Percentiles rank a stretch among this genome's conserved stretches.
Conservation (phyloP, 257 asterid genomes). For the Ballota nigra region DNA sequence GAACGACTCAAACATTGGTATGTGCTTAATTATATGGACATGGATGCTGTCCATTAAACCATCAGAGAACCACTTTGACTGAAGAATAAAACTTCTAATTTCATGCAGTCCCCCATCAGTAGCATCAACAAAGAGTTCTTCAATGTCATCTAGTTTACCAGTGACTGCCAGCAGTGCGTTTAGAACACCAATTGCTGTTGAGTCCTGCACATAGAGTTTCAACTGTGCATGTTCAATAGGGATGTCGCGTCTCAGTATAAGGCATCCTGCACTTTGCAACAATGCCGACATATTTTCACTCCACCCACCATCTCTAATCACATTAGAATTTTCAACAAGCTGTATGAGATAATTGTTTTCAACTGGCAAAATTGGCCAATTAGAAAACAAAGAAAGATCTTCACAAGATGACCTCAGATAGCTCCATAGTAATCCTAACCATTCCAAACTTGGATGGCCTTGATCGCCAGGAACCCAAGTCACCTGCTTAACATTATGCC, state of each 20-base stretch:
- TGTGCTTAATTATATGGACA: constrained; percentile 57
- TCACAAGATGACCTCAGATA: constrained; percentile 75
- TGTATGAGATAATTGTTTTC: constrained; percentile 62
- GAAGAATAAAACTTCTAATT: constrained; percentile 86
- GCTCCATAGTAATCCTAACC: constrained; percentile 81
- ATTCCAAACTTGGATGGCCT: constrained; percentile 77
- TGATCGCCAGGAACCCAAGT: constrained; percentile 69
- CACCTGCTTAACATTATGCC: constrained; percentile 77
- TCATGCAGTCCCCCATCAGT: constrained; percentile 83
- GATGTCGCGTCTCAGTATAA: constrained; percentile 69
- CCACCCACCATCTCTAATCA: constrained; percentile 92
- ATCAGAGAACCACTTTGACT: constrained; percentile 87
- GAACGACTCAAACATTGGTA: constrained; percentile 95
- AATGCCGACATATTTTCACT: constrained; percentile 82
- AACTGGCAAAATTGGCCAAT: constrained; percentile 97
- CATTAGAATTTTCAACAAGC: constrained; percentile 81
- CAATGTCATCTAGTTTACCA: constrained; percentile 53
- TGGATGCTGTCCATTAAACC: constrained; percentile 51
- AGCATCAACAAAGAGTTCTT: constrained; percentile 62
- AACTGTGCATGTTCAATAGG: constrained; percentile 69
- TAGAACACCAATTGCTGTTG: constrained; percentile 78
- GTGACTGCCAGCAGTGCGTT: constrained; percentile 66
- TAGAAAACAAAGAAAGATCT: constrained; percentile 77
- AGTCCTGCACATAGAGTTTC: constrained; percentile 68
- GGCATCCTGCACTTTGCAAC: constrained; percentile 76